These are phyloP conservation scores for Boletellus sp. DNA, from an alignment of 1,284 basidiomycete genomes.

Conservation along the genomic window DNA sequence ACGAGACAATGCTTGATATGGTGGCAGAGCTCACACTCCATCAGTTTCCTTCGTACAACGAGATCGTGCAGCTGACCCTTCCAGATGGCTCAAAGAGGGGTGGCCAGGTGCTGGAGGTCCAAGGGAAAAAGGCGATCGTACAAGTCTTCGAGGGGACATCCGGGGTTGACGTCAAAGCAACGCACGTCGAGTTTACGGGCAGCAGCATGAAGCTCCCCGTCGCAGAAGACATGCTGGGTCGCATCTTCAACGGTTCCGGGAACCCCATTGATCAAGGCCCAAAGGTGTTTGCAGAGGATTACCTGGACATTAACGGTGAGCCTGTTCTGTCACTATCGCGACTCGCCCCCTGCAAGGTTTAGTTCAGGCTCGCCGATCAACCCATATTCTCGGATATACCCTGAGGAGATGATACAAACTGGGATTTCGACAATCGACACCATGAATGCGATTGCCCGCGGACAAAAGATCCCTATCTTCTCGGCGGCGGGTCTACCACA, in stretches of 20 bases:
- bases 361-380: constrained; percentile 92
- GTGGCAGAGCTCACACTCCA: constrained; percentile 12
- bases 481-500: constrained; percentile 98
- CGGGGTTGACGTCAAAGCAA: constrained; percentile 95
- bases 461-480: constrained; percentile 99
- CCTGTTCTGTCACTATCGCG: constrained; percentile 7
- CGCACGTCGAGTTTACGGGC: constrained; percentile 97
- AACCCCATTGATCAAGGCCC: constrained; percentile 98
- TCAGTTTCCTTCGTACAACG: constrained; percentile 98
- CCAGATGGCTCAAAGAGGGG: constrained; percentile 95
- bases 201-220: constrained; percentile 98
- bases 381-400: constrained; percentile 98
- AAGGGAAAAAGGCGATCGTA: constrained; percentile 98
- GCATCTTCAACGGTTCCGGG: constrained; percentile 99
- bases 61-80: constrained; percentile 94
- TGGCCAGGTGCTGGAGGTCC: constrained; percentile 97
- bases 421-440: constrained; percentile 98
- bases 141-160: constrained; percentile 99
- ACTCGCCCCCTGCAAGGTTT: constrained; percentile 19
- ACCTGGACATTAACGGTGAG: constrained; percentile 97
- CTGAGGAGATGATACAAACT: constrained; percentile 99
- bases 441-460: constrained; percentile 99
- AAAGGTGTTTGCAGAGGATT: constrained; percentile 98
- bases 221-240: constrained; percentile 98
- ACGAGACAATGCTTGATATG: constrained; percentile 8